phyloP scores from a whole-genome alignment of 306 rosid species.

The Quercus variabilis region DNA sequence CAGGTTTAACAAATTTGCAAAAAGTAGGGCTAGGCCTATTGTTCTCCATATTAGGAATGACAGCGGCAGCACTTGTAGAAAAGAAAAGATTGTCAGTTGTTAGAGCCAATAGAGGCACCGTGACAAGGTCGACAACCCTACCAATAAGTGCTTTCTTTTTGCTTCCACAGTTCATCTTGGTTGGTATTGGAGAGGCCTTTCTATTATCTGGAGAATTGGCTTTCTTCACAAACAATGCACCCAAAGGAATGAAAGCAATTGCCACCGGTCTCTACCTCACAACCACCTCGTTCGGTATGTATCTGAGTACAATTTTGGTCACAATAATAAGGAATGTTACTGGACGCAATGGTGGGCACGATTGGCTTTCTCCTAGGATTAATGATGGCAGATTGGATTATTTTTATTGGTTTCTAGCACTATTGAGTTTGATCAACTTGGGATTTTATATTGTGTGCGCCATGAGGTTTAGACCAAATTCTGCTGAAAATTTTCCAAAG shows the following conservation, averaged over 20 bases:
- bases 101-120: not conserved
- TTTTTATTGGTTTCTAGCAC: not conserved
- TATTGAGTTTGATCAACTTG: not conserved
- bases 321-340: not conserved
- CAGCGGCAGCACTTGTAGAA: not conserved
- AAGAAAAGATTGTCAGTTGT: not conserved
- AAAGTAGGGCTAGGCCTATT: not conserved
- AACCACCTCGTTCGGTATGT: not conserved
- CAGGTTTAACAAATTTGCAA: constrained; percentile 1
- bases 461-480: not conserved
- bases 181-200: not conserved
- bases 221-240: not conserved
- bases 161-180: constrained; percentile 4
- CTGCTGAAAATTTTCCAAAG: too few species aligned
- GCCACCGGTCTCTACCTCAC: not conserved
- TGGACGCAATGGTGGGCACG: not conserved
- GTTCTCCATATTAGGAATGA: not conserved
- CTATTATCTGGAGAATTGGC: not conserved
- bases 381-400: not conserved
- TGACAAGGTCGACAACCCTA: not conserved
- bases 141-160: not conserved
- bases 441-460: not conserved
- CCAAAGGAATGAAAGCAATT: not conserved
- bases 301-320: not conserved
- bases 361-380: not conserved